A percentile compares a stretch with the other conserved stretches of the same genome.
Evolutionary conservation across 306 rosid species (phyloP).

Genomic region (Prunus campanulata): DNA sequence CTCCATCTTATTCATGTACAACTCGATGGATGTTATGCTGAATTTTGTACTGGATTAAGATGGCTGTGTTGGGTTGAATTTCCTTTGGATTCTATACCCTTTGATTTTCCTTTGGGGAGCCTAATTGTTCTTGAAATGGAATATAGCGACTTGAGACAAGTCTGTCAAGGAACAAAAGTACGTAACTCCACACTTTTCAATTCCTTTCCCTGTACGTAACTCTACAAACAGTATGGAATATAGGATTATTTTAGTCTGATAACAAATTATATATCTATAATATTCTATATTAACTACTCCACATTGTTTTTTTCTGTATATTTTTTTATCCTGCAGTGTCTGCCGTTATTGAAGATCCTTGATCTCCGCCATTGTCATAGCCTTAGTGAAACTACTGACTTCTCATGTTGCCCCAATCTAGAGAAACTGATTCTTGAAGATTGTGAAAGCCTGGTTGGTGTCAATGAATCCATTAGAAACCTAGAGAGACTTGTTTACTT

Average conservation of each 20-base stretch:
- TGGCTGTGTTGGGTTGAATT: conserved; percentile 13
- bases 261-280: background rate
- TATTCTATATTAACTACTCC: background rate
- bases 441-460: background rate
- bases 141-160: background rate
- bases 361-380: conserved; percentile 2
- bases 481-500: conserved; percentile 3
- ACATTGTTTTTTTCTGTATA: background rate
- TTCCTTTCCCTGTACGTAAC: background rate
- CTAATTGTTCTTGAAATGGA: conserved; percentile 16
- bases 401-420: conserved; percentile 2
- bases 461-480: conserved; percentile 11
- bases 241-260: background rate
- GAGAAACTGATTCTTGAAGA: conserved; percentile 4
- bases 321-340: background rate
- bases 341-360: conserved; percentile 9
- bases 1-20: conserved; percentile 1
- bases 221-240: too few species aligned
- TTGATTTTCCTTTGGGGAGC: background rate
- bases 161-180: background rate
- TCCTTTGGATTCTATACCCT: conserved; percentile 3
- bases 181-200: background rate
- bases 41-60: background rate
- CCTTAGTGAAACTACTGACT: background rate
- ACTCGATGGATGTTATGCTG: background rate